phyloP scores from a whole-genome alignment of 2,329 filamentous ascomycete species.

The Aspergillus phoenicis region DNA sequence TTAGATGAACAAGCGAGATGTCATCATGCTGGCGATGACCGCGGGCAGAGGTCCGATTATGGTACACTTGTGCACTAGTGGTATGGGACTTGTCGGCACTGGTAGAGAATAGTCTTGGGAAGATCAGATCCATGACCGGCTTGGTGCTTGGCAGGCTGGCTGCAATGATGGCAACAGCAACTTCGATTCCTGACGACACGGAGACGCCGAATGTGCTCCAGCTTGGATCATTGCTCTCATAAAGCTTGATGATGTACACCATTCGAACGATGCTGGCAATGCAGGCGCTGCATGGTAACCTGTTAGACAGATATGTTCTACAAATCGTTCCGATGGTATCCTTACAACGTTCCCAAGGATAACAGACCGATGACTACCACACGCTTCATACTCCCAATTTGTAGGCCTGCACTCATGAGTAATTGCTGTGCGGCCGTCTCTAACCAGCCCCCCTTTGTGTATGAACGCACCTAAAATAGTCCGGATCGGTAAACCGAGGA shows the following conservation, averaged over 20 bases:
- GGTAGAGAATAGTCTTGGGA: background rate
- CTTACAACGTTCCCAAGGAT: conserved; percentile 6
- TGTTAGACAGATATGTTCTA: background rate
- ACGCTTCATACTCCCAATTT: background rate
- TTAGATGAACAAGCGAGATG: background rate
- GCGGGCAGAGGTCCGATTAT: background rate
- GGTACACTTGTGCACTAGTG: background rate
- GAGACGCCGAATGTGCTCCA: conserved; percentile 17
- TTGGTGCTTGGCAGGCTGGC: conserved; percentile 3
- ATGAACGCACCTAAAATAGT: conserved; percentile 2
- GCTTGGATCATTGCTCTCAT: conserved; percentile 12
- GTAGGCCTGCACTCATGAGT: background rate
- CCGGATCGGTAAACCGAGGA: conserved; percentile 11
- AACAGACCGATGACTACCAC: conserved; percentile 2
- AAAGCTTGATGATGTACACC: conserved; percentile 17
- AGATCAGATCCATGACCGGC: background rate
- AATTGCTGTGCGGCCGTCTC: background rate
- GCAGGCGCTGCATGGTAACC: conserved; percentile 11
- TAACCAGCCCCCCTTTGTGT: too few species aligned
- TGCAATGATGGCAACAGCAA: conserved; percentile 7
- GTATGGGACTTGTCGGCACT: background rate
- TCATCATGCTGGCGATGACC: background rate
- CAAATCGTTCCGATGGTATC: too few species aligned
- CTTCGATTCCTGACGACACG: conserved; percentile 14
- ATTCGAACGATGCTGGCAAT: conserved; percentile 16